These are phyloP conservation scores for Talaromyces piceae DNA, from an alignment of 2,329 filamentous ascomycete species.

Conservation along the genomic window DNA sequence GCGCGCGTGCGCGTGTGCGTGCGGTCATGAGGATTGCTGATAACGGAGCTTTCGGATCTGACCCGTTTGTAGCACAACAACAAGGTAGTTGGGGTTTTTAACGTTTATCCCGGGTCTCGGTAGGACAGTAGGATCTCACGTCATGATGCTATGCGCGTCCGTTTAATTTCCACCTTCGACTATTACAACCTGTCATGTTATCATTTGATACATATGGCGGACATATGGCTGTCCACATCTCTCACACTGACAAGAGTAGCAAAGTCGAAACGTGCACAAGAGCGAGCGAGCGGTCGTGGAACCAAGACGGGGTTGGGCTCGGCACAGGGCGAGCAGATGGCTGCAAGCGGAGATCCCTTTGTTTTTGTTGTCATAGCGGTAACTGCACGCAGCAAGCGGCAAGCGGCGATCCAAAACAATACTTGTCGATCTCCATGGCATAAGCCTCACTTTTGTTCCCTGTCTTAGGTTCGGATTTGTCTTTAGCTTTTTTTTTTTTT, in stretches of 20 bases:
- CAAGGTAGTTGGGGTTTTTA: not conserved
- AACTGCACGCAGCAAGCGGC: not conserved
- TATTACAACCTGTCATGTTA: no score
- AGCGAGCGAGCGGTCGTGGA: not conserved
- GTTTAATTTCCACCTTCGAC: not conserved
- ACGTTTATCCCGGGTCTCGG: not conserved
- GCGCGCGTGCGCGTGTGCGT: not conserved
- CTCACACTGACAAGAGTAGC: not conserved
- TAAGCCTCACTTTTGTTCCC: slow-evolving; percentile 11
- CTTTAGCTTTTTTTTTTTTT: not conserved
- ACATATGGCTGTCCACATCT: no score
- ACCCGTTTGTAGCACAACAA: not conserved
- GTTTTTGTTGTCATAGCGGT: not conserved
- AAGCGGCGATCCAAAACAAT: slow-evolving; percentile 10
- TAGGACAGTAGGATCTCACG: not conserved
- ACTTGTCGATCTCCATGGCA: not conserved
- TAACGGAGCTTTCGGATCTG: not conserved
- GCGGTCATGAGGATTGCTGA: not conserved
- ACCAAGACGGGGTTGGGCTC: no score
- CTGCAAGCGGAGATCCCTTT: slow-evolving; percentile 8
- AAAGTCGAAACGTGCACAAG: not conserved
- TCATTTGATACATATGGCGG: no score
- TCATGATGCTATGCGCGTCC: not conserved
- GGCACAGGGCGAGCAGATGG: no score
- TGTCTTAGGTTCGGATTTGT: not conserved